Conservation (phyloP, 2,329 filamentous ascomycete species). For the Ascomycota sp. region DNA sequence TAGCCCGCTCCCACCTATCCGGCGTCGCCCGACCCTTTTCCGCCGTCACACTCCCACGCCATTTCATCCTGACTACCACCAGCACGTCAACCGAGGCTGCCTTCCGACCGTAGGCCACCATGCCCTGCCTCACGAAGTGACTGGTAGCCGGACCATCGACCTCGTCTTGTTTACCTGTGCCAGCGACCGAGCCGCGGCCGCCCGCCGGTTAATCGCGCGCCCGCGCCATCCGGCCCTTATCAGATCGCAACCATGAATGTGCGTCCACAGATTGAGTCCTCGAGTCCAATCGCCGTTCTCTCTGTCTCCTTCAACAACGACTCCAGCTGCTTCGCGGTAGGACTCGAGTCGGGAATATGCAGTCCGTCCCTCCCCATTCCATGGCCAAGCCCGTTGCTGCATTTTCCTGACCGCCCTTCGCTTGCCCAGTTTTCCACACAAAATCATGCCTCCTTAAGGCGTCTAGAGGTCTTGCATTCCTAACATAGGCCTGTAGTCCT, state of each 20-base stretch:
- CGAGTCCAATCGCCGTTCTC: conserved; percentile 53
- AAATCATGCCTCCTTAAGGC: conserved; percentile 50
- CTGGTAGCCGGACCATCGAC: not conserved
- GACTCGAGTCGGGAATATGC: conserved; percentile 68
- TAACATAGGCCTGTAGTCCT: not conserved
- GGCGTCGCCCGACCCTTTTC: no score
- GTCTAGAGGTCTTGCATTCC: conserved; percentile 17
- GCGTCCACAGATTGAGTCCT: conserved; percentile 62
- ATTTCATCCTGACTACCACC: no score
- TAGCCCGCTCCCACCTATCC: no score
- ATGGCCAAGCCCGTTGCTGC: not conserved
- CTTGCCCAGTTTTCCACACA: conserved; percentile 43
- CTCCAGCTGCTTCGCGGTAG: conserved; percentile 69
- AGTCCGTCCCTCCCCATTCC: conserved; percentile 30
- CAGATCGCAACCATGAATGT: conserved; percentile 56
- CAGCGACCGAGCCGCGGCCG: no score
- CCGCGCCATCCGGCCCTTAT: not conserved
- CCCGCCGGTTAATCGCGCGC: not conserved
- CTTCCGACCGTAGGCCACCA: no score
- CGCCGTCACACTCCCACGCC: no score
- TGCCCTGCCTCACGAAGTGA: no score
- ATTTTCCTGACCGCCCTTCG: conserved; percentile 8
- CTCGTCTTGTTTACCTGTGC: not conserved
- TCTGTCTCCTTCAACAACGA: conserved; percentile 76
- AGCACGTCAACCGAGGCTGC: no score